Percentiles rank a stretch among this genome's conserved stretches.
These are phyloP conservation scores for Cupressus sempervirens DNA, from an alignment of 75 land plant genomes.

Conservation along the genomic window DNA sequence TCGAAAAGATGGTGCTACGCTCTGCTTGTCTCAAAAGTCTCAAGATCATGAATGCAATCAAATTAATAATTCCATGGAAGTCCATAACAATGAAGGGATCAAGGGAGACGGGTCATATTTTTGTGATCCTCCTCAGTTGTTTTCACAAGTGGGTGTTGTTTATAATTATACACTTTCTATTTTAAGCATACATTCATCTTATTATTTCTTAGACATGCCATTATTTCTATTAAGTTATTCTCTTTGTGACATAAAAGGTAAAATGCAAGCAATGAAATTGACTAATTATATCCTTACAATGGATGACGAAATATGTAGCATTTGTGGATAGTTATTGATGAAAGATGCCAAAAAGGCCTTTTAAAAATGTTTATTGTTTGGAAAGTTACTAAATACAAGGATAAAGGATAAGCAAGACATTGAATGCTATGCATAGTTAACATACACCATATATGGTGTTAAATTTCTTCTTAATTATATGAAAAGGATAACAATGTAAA, in stretches of 20 bases:
- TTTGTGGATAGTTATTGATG: neutral
- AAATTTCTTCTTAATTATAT: neutral
- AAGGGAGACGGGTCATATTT: too few relatives aligned
- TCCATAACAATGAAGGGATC: neutral
- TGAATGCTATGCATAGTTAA: neutral
- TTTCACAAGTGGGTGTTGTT: neutral
- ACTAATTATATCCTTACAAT: neutral
- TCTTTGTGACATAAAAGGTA: neutral
- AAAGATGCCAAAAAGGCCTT: neutral
- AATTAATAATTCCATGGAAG: neutral
- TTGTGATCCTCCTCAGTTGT: neutral
- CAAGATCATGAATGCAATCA: neutral
- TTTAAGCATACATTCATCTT: neutral
- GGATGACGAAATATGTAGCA: neutral
- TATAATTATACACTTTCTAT: neutral
- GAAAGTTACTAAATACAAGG: neutral
- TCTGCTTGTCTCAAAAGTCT: neutral
- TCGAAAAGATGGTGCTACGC: neutral
- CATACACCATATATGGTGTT: neutral
- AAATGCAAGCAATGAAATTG: neutral
- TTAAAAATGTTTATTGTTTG: neutral
- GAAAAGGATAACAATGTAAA: neutral
- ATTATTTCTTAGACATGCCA: neutral
- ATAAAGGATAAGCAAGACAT: neutral
- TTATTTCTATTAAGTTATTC: neutral